Evolutionary conservation across 179 eudicot genomes (phyloP).

Genomic region (Beta lomatogona): DNA sequence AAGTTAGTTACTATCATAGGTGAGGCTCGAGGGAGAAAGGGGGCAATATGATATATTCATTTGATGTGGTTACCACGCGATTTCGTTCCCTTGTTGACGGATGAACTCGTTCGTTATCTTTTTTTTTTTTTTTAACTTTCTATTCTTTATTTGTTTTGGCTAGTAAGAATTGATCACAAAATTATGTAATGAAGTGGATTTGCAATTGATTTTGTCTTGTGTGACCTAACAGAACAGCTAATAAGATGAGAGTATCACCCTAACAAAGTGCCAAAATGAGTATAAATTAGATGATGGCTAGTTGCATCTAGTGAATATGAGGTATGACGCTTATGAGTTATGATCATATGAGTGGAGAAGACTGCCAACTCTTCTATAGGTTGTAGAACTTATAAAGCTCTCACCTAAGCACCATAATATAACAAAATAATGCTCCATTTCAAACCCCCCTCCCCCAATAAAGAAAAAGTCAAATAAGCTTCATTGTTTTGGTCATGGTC

Average conservation of each 20-base stretch:
- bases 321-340: too few species aligned
- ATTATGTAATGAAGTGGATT: neutral
- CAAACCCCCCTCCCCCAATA: too few species aligned
- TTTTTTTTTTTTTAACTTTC: too few species aligned
- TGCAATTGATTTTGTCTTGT: neutral
- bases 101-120: too few species aligned
- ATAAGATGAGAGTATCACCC: neutral
- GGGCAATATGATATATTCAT: too few species aligned
- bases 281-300: conserved; percentile 2
- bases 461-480: too few species aligned
- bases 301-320: too few species aligned
- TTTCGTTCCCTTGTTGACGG: too few species aligned
- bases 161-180: neutral
- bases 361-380: neutral
- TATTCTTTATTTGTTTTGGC: neutral
- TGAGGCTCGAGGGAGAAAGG: too few species aligned
- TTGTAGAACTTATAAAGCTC: neutral
- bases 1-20: too few species aligned
- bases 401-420: neutral
- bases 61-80: too few species aligned
- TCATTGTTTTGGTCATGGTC: too few species aligned
- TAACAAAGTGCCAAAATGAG: conserved; percentile 1
- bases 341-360: neutral
- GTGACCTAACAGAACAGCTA: conserved; percentile 14
- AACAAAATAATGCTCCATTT: neutral